Conservation (phyloP, 1,284 basidiomycete species). For the Leccinum subspadiceum region DNA sequence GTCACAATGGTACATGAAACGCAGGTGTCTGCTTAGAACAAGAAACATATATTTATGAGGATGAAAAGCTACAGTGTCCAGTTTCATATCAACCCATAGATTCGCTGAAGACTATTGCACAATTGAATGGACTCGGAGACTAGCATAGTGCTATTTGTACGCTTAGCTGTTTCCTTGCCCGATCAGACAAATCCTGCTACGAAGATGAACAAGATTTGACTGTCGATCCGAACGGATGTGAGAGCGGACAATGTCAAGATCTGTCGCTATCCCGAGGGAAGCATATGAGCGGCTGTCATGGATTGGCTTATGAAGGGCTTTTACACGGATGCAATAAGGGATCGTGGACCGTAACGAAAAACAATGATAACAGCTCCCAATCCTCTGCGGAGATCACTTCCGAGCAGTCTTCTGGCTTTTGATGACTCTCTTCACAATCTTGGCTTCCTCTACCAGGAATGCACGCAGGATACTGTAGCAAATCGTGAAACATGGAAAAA, state of each 20-base stretch:
- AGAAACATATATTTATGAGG: conserved; percentile 27
- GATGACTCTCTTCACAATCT: conserved; percentile 99
- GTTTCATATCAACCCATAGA: conserved; percentile 8
- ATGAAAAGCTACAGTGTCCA: conserved; percentile 2
- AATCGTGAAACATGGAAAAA: neutral
- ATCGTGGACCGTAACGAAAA: conserved; percentile 10
- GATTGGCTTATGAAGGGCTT: conserved; percentile 9
- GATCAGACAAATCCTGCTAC: neutral
- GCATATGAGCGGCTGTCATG: conserved; percentile 4
- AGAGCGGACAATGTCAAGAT: neutral
- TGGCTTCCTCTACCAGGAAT: conserved; percentile 99
- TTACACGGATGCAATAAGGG: conserved; percentile 25
- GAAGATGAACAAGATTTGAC: neutral
- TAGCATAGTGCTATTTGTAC: neutral
- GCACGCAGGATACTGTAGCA: conserved; percentile 88
- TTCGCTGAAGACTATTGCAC: neutral
- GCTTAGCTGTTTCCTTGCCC: neutral
- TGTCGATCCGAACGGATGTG: neutral
- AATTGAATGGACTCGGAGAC: neutral
- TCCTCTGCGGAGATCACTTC: conserved; percentile 20
- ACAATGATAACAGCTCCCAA: conserved; percentile 5
- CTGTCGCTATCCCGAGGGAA: neutral
- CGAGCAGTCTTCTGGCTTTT: conserved; percentile 58
- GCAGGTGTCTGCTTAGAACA: conserved; percentile 22
- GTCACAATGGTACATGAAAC: conserved; percentile 15